A percentile compares a stretch with the other conserved stretches of the same genome.
phyloP scores from a whole-genome alignment of 2,329 filamentous ascomycete genomes.

The Rhexocercosporidium sp. region DNA sequence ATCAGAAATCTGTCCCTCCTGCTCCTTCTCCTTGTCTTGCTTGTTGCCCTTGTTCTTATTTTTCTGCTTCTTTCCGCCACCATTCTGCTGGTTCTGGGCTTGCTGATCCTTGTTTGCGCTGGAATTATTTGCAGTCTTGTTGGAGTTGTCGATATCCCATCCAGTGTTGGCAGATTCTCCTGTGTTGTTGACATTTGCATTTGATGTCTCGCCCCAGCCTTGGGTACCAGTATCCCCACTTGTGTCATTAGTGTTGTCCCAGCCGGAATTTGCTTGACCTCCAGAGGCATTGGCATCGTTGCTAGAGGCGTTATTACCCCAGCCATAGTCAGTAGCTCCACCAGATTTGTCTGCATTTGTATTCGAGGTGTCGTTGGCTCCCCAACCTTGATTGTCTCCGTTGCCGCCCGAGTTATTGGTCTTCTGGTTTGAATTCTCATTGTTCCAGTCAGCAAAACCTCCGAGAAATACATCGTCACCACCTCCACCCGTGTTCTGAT shows the following conservation, averaged over 20 bases:
- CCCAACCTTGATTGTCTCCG: conserved; percentile 5
- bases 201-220: background rate
- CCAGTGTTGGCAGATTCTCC: background rate
- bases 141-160: background rate
- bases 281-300: background rate
- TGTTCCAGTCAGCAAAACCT: background rate
- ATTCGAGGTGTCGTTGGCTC: background rate
- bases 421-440: background rate
- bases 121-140: background rate
- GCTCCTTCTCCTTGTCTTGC: background rate
- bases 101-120: background rate
- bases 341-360: background rate
- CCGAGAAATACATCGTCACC: background rate
- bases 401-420: background rate
- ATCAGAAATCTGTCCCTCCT: background rate
- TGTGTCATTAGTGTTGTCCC: background rate
- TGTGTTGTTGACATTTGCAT: background rate
- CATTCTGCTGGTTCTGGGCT: background rate
- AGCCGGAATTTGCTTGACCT: background rate
- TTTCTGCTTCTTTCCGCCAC: conserved; percentile 7
- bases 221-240: background rate
- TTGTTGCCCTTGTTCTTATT: conserved; percentile 1
- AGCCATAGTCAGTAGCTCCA: background rate
- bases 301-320: background rate
- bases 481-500: background rate